Evolutionary conservation across 176 grass and related monocot species (phyloP).

Genomic region (Eleusine indica): DNA sequence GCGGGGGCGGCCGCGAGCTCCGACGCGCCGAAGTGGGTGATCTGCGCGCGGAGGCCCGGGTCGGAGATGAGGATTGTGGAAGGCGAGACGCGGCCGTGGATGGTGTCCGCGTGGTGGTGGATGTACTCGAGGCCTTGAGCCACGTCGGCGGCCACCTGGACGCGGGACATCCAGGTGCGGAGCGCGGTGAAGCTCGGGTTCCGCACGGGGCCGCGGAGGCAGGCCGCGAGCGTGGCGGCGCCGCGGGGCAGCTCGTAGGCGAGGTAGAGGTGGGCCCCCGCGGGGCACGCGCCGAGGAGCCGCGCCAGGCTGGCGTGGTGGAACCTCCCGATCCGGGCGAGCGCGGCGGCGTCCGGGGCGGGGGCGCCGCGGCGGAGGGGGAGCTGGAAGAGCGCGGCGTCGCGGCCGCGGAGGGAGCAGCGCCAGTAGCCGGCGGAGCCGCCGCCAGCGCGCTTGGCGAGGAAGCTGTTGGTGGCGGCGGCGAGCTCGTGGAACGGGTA

Average conservation of each 20-base stretch:
- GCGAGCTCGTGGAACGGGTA: constrained; percentile 71
- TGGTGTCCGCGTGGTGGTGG: constrained; percentile 52
- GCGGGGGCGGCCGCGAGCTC: constrained; percentile 33
- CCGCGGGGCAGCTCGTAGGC: constrained; percentile 54
- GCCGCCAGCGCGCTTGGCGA: constrained; percentile 46
- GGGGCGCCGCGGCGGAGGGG: constrained; percentile 24
- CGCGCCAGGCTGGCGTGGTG: constrained; percentile 66
- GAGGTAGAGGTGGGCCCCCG: constrained; percentile 63
- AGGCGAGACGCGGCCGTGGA: constrained; percentile 56
- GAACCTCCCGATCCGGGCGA: constrained; percentile 37
- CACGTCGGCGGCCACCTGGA: constrained; percentile 63
- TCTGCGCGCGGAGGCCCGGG: constrained; percentile 53
- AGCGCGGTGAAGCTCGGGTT: constrained; percentile 56
- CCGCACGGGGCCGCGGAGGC: constrained; percentile 53
- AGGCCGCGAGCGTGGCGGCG: constrained; percentile 52
- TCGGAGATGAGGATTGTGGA: constrained; percentile 54
- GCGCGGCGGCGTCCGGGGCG: constrained; percentile 30
- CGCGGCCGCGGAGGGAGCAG: constrained; percentile 59
- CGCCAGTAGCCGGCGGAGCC: constrained; percentile 46
- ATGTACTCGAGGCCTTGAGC: constrained; percentile 75
- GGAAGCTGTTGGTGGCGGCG: constrained; percentile 76
- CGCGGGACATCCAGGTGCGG: constrained; percentile 55
- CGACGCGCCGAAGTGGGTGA: constrained; percentile 62
- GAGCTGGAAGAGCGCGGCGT: constrained; percentile 62
- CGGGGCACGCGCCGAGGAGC: constrained; percentile 68